These are phyloP conservation scores for Fibroporia radiculosa DNA, from an alignment of 768 basidiomycete species.

Conservation along the genomic window DNA sequence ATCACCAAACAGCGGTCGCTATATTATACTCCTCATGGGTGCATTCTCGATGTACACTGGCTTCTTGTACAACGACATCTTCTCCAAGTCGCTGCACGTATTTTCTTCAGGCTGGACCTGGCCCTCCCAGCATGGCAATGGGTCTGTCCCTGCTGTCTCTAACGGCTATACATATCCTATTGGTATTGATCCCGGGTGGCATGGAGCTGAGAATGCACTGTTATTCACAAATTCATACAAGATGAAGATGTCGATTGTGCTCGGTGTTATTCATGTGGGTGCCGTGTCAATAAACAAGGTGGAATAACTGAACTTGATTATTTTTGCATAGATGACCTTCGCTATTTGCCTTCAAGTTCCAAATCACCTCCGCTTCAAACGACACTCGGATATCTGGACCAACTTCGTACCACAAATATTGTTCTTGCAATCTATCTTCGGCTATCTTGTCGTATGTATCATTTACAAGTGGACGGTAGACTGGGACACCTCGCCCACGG, in stretches of 20 bases:
- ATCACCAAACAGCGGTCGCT: constrained; percentile 66
- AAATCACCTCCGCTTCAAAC: constrained; percentile 92
- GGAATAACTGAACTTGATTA: too few species aligned
- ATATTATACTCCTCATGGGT: constrained; percentile 99
- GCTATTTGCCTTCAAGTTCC: constrained; percentile 93
- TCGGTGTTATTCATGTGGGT: constrained; percentile 93
- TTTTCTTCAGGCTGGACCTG: constrained; percentile 88
- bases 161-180: constrained; percentile 82
- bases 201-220: constrained; percentile 82
- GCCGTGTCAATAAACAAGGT: too few species aligned
- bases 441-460: constrained; percentile 90
- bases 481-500: constrained; percentile 63
- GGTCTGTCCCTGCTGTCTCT: constrained; percentile 40
- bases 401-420: constrained; percentile 97
- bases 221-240: constrained; percentile 98
- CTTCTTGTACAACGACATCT: constrained; percentile 97
- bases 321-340: constrained; percentile 92
- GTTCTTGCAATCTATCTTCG: constrained; percentile 97
- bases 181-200: constrained; percentile 94
- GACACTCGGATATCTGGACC: constrained; percentile 77
- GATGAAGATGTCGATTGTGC: constrained; percentile 98
- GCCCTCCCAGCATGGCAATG: constrained; percentile 38
- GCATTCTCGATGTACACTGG: constrained; percentile 94
- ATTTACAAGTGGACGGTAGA: constrained; percentile 96
- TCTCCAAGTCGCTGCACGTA: constrained; percentile 85